A percentile compares a stretch with the other conserved stretches of the same genome.
Conservation (phyloP, 2,329 filamentous ascomycete species). For the Tolypocladium tropicale region DNA sequence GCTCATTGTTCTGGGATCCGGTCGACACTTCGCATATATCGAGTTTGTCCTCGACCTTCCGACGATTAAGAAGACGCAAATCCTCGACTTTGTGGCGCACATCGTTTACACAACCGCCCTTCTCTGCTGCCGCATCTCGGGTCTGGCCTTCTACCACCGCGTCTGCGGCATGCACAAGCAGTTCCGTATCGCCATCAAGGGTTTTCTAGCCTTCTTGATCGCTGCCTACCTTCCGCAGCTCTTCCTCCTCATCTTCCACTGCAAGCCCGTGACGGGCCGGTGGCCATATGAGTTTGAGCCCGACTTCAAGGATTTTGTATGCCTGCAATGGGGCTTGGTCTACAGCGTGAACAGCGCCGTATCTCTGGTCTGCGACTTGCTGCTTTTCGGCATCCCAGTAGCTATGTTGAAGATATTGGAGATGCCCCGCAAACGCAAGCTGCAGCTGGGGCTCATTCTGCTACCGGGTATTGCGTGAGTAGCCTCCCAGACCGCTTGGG, state of each 20-base stretch:
- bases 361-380: constrained; percentile 37
- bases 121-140: constrained; percentile 38
- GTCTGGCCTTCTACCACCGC: constrained; percentile 40
- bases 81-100: constrained; percentile 39
- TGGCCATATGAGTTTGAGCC: constrained; percentile 42
- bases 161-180: constrained; percentile 27
- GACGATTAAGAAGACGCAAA: constrained; percentile 30
- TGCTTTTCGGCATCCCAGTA: constrained; percentile 39
- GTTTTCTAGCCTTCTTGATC: constrained; percentile 25
- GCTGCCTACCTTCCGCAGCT: constrained; percentile 36
- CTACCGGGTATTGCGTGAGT: constrained; percentile 38
- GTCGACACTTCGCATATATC: constrained; percentile 33
- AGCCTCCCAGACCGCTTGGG: not conserved
- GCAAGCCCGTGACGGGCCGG: constrained; percentile 35
- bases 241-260: constrained; percentile 40
- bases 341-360: constrained; percentile 40
- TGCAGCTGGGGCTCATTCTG: constrained; percentile 35
- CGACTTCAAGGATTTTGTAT: constrained; percentile 27
- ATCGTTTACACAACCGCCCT: constrained; percentile 40
- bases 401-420: constrained; percentile 35
- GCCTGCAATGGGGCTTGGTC: constrained; percentile 38
- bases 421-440: constrained; percentile 30
- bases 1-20: constrained; percentile 37
- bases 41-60: constrained; percentile 33
- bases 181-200: constrained; percentile 23